Conservation (phyloP, 108 stramenopile species). For the Pseudonitzschia multistriata region DNA sequence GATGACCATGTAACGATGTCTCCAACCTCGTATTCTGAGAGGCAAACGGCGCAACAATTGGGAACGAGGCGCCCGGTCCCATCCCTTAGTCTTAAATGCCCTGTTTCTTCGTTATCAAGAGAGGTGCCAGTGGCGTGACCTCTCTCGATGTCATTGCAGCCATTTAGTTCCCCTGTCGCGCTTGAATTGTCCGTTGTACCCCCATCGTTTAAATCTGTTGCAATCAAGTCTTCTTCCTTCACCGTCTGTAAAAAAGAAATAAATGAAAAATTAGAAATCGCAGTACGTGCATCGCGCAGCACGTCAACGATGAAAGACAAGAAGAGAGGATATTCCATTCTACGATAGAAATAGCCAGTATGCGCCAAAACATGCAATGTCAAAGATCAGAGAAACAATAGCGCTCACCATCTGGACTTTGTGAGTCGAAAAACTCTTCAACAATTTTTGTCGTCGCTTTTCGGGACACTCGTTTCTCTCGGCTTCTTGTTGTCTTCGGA, state of each 20-base stretch:
- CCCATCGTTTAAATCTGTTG: background rate
- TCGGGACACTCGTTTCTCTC: conserved; percentile 13
- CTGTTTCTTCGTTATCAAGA: conserved; percentile 14
- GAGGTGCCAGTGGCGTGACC: conserved; percentile 21
- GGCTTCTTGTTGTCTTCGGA: conserved; percentile 17
- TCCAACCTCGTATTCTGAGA: conserved; percentile 55
- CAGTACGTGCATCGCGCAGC: too few relatives aligned
- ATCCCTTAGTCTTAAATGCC: conserved; percentile 16
- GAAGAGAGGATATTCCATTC: too few relatives aligned
- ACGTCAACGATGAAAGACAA: too few relatives aligned
- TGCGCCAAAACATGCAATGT: background rate
- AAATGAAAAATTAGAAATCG: conserved; percentile 9
- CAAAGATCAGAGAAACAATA: background rate
- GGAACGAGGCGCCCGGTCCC: conserved; percentile 29
- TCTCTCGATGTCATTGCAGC: background rate
- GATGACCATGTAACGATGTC: conserved; percentile 55
- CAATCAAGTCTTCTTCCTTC: conserved; percentile 21
- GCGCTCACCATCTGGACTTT: conserved; percentile 41
- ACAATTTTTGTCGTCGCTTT: conserved; percentile 17
- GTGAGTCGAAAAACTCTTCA: conserved; percentile 24
- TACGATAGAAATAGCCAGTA: too few relatives aligned
- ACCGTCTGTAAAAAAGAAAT: conserved; percentile 24
- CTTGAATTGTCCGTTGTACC: conserved; percentile 1
- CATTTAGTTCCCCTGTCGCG: background rate
- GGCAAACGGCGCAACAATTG: conserved; percentile 74